Evolutionary conservation across 495 filamentous ascomycete species (phyloP), one percentile per base, ranked within the genome.

Genomic region (Talaromyces wortmannii): DNA sequence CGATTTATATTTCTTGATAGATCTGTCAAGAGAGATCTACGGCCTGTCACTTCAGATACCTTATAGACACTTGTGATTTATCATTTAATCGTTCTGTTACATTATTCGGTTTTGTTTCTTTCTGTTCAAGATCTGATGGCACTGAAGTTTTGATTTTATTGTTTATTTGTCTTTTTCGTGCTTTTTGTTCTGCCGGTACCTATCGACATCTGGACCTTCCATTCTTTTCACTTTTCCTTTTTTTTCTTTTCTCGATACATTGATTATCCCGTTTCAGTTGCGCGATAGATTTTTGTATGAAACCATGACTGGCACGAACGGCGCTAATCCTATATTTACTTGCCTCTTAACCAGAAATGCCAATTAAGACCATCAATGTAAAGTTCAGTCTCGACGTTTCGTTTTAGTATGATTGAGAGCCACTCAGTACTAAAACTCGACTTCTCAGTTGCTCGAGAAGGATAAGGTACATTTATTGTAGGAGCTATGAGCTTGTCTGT

Each of bases 1-100:
- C n/a, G 52, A 40, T 36, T 52, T 57, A 29, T 52, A 56, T 55
- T 52, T 52, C 32, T 55, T 52, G 59, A 60, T 61, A 59, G 60
- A 60, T 61, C 62, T 54, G 53, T 42, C 52, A 50, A 60, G 44
- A 32, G 17, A 49, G 56, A 59, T 56, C 57, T 56, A 64, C 60
- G 60, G 61, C 58, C 63, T 61, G 56, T 68, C 58, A 54, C 59
- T 63, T 60, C 50, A 64, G 66, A 64, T 68, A 61, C 66, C 57
- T 57, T 57, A 68, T 68, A 68, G 63, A 66, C 57, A 61, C 59
- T 58, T 50, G 58, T 45, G 53, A 59, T 55, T 64, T 48, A 62
- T 55, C 58, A 58, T 31, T 50, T 60, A 57, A 62, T 56, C 59
- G 61, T 53, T 56, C 13, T 33, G 18, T 55, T 48, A 31, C 23